Evolutionary conservation across 495 filamentous ascomycete genomes (phyloP).

Genomic region (Parathielavia hyrcaniae): DNA sequence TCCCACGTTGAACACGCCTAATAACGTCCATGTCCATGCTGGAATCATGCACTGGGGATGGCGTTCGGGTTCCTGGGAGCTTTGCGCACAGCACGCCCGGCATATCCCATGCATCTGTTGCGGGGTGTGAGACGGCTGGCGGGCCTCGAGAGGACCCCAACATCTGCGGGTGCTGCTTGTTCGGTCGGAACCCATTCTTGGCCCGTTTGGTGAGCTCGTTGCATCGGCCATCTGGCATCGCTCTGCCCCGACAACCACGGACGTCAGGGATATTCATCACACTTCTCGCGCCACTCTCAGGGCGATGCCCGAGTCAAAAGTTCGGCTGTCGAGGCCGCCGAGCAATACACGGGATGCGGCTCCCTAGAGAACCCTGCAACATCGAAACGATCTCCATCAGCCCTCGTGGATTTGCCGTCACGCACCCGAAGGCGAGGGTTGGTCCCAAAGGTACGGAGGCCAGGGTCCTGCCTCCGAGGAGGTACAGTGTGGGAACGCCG

Average conservation of each 20-base stretch:
- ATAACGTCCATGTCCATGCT: background rate
- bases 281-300: background rate
- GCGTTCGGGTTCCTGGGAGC: background rate
- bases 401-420: constrained; percentile 11
- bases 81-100: too few species aligned
- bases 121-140: too few species aligned
- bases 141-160: constrained; percentile 2
- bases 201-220: background rate
- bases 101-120: too few species aligned
- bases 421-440: constrained; percentile 4
- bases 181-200: constrained; percentile 8
- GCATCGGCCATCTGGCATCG: background rate
- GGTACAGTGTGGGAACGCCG: background rate
- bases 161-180: constrained; percentile 10
- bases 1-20: background rate
- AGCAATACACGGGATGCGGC: constrained; percentile 2
- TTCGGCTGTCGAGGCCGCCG: background rate
- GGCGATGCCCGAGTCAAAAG: background rate
- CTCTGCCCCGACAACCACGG: background rate
- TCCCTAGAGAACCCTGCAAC: constrained; percentile 9
- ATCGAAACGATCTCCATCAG: background rate
- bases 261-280: background rate
- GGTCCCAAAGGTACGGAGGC: constrained; percentile 19
- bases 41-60: background rate
- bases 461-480: constrained; percentile 13